Evolutionary conservation across 225 moss, liverwort and hornwort genomes (phyloP).

Genomic region (Marchantia polymorpha): DNA sequence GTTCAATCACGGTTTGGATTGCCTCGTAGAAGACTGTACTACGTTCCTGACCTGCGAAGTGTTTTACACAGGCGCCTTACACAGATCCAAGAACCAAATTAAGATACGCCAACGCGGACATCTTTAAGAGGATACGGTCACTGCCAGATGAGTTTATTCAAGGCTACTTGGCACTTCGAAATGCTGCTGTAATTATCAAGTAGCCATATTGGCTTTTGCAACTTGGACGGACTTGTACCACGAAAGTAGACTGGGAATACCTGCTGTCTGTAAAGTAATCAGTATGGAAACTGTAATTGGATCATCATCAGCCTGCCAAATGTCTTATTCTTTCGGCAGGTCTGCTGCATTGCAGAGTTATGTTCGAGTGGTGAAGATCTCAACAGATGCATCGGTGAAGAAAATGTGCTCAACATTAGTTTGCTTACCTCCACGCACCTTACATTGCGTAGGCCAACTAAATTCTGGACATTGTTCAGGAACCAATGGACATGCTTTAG

Average conservation of each 20-base stretch:
- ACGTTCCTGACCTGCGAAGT: constrained; percentile 17
- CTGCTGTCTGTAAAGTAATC: background rate
- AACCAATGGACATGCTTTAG: background rate
- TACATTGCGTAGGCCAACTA: background rate
- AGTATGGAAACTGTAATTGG: constrained; percentile 9
- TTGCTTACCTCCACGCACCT: background rate
- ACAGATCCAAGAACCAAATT: constrained; percentile 94
- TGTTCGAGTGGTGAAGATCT: too few species aligned
- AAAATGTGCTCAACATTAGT: background rate
- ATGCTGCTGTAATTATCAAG: constrained; percentile 88
- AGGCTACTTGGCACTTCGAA: constrained; percentile 80
- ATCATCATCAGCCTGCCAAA: background rate
- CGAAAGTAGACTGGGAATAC: background rate
- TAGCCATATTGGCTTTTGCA: constrained; percentile 7
- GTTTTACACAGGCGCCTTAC: constrained; percentile 70
- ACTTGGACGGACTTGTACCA: too few species aligned
- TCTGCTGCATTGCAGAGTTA: background rate
- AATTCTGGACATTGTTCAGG: background rate
- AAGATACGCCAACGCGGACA: constrained; percentile 78
- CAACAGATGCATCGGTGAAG: background rate
- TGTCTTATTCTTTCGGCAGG: background rate
- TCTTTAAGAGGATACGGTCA: constrained; percentile 80
- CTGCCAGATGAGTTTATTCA: constrained; percentile 88
- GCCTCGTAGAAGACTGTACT: background rate
- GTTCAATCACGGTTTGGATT: too few species aligned